A percentile compares a stretch with the other conserved stretches of the same genome.
Conservation (phyloP, 441 rosid species). For the Capsella rubella region DNA sequence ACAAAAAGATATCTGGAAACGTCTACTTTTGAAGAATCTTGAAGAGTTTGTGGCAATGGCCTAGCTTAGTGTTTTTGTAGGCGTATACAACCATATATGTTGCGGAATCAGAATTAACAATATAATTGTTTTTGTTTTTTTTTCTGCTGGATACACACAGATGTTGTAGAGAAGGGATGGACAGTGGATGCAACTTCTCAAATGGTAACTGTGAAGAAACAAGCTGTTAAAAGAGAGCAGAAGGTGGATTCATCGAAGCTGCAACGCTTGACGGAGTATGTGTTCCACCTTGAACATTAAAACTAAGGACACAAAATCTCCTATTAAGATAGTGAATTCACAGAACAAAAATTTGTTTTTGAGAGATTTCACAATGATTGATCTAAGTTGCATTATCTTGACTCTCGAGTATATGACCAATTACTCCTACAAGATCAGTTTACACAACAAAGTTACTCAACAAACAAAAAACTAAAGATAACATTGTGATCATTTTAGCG, state of each 20-base stretch:
- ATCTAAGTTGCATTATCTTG: background rate
- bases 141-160: conserved; percentile 49
- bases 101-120: background rate
- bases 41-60: background rate
- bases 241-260: conserved; percentile 78
- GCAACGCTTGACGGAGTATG: conserved; percentile 85
- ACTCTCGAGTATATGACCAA: background rate
- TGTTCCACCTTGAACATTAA: conserved; percentile 90
- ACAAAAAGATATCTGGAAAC: background rate
- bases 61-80: conserved; percentile 4
- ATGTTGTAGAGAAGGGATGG: conserved; percentile 78
- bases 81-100: conserved; percentile 5
- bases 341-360: background rate
- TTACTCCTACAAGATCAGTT: background rate
- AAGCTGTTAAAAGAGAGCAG: conserved; percentile 63
- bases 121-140: conserved; percentile 1
- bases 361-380: conserved; percentile 16
- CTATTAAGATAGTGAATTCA: background rate
- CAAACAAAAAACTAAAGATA: no score
- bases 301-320: background rate
- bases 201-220: conserved; percentile 84
- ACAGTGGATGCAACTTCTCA: conserved; percentile 59
- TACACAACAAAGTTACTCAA: background rate
- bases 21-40: conserved; percentile 1
- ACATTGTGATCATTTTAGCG: no score